Percentiles rank a stretch among this genome's conserved stretches.
Conservation (phyloP, 345 rosid species). For the Eucalyptus cladocalyx region DNA sequence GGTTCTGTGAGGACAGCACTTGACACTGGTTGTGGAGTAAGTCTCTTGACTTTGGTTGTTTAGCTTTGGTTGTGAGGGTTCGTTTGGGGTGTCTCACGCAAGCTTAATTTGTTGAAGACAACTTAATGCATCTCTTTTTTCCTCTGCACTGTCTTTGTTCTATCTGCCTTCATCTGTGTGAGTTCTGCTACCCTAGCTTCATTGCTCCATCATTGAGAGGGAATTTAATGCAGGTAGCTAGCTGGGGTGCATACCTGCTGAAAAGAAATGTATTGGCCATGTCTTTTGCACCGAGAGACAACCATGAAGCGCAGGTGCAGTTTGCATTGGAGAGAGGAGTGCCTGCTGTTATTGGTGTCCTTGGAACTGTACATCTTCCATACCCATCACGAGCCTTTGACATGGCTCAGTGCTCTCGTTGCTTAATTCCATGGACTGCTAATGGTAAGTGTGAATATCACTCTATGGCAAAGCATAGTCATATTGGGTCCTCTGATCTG, state of each 20-base stretch:
- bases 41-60: background rate
- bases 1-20: conserved; percentile 89
- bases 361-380: conserved; percentile 80
- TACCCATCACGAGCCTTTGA: conserved; percentile 93
- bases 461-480: background rate
- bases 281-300: conserved; percentile 96
- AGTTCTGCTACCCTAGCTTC: background rate
- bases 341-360: conserved; percentile 86
- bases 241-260: conserved; percentile 96
- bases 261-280: conserved; percentile 81
- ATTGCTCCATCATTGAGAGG: background rate
- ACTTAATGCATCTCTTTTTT: background rate
- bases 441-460: conserved; percentile 35
- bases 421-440: conserved; percentile 86
- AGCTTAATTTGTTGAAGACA: background rate
- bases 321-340: conserved; percentile 99
- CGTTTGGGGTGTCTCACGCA: background rate
- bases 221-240: conserved; percentile 56
- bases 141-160: background rate
- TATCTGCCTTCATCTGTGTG: background rate
- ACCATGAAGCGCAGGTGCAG: conserved; percentile 98
- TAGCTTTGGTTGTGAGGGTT: background rate
- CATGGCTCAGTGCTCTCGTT: conserved; percentile 98
- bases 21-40: conserved; percentile 93
- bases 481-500: background rate